Base-by-base conservation (phyloP, 2,329 filamentous ascomycete genomes). In the Rachicladosporium sp. region DNA sequence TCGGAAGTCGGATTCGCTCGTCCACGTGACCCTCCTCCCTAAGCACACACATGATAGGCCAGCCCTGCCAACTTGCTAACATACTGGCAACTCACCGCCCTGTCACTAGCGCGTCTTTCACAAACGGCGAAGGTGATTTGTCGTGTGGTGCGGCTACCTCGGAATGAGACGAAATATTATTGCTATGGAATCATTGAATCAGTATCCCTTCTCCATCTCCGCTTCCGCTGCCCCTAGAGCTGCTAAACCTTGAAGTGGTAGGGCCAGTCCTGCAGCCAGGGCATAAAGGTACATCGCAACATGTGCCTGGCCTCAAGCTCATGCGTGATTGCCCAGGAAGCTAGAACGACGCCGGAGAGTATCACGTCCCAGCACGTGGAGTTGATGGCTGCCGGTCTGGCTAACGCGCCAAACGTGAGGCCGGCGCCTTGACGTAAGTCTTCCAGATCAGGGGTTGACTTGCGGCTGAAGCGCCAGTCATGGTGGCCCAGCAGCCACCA, bases 361-460 rank as follows among this genome's bases (percentile, higher is more conserved):
- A 41, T 31, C 9, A 36, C 34, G 4, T 41, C 38, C 38, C 38
- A 41, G 10, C 30, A 34, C 19, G 33, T 36, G 3, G 38, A 29
- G 13, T 41, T 37, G 8, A 6, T 10, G n/a, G 34, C 12, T 29
- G 30, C 33, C 11, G 34, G 19, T 10, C 19, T 15, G 6, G 34
- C 34, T 6, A 41, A 15, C 7, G 29, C 13, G n/a, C 34, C 33
- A 21, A 41, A 36, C 19, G 30, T 32, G 15, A 23, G 10, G 6
- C 5, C 6, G 9, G 38, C 38, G 6, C 34, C 34, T 13, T 29
- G 21, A 6, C 37, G 11, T 2, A 33, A 2, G 10, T 36, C 38
- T 9, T 37, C 10, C 3, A n/a, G 11, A 10, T 12, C n/a, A 23
- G 4, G 33, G 30, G 11, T 36, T 30, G 7, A 12, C 15, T 6